These are phyloP conservation scores for Cicer judaicum DNA, from an alignment of 306 rosid species.

Conservation along the genomic window DNA sequence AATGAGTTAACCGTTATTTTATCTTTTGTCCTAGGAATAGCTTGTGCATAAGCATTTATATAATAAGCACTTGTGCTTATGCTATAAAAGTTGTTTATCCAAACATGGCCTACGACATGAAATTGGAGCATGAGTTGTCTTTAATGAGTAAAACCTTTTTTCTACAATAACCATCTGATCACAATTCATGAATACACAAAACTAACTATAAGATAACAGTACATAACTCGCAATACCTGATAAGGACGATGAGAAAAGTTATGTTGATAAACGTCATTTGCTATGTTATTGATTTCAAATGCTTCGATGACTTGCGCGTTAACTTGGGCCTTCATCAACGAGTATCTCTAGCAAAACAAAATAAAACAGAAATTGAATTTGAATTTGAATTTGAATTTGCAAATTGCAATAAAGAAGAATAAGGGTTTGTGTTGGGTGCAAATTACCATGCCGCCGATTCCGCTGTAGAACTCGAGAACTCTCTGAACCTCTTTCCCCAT, in stretches of 20 bases:
- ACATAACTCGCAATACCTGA: conserved; percentile 61
- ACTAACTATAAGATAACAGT: neutral
- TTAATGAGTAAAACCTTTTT: no score
- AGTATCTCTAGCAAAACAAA: conserved; percentile 64
- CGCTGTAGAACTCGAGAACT: conserved; percentile 95
- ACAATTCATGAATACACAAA: neutral
- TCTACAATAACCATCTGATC: neutral
- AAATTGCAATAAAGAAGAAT: neutral
- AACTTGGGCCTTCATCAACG: conserved; percentile 66
- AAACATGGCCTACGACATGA: neutral
- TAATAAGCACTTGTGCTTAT: neutral
- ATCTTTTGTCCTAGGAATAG: neutral
- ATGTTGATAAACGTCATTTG: conserved; percentile 82
- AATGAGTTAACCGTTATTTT: no score
- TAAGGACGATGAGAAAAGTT: conserved; percentile 86
- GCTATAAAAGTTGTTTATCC: neutral
- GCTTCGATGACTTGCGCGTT: conserved; percentile 74
- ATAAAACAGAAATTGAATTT: neutral
- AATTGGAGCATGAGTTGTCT: no score
- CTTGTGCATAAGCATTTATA: neutral
- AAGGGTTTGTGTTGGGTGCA: neutral
- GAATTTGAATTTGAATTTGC: neutral
- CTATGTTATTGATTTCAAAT: conserved; percentile 87
- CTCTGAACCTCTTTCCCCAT: conserved; percentile 56
- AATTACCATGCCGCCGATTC: conserved; percentile 92